Base-by-base conservation (phyloP, 1,284 basidiomycete species). In the Anthracocystis panici-leucophaei region DNA sequence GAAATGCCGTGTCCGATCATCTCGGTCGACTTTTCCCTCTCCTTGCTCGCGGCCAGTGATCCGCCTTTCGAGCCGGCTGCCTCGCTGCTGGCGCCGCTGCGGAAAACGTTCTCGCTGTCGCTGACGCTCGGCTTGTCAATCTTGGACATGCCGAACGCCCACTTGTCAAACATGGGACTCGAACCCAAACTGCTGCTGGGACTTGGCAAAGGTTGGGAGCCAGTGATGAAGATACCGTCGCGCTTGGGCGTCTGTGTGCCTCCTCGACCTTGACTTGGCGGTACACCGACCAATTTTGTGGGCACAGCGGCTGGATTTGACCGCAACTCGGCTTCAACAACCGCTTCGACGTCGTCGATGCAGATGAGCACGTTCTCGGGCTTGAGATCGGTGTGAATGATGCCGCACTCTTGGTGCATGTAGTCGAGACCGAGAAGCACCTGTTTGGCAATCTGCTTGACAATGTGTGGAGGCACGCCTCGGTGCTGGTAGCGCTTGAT, bases 331-430 rank as follows among this genome's bases (percentile, higher is more conserved):
- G 93, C 88, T 76, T 92, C 90, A 49, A 99, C 95, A 82, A 98
- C 94, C 3, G 91, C 89, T 84, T 99, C 96, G 78, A 99, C 96
- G 83, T 98, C 93, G 80, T 98, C 96, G 82, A 99, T 98, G 86
- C 91, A 93, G 78, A 99, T 95, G 59, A 99, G 89, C 35, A 99
- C 95, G 86, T 99, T 99, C 86, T 99, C 96, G 0, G 96, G 96
- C 87, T 99, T 99, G 77, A 99, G 89, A 86, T 99, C 95, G 48
- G 84, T 85, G 64, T 82, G 75, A 61, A 97, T 96, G 81, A 97
- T 93, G 56, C 94, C 93, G 85, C 96, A 99, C 86, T 93, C 93
- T 49, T 92, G 90, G 84, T 99, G 96, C 90, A 99, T 95, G 87
- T 98, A 99, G 85, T 98, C 96, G 62, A 99, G 88, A 10, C 96